A percentile compares a stretch with the other conserved stretches of the same genome.
These are phyloP conservation scores for Meyerozyma sp. DNA, from an alignment of 1,139 yeast genomes.

Conservation along the genomic window DNA sequence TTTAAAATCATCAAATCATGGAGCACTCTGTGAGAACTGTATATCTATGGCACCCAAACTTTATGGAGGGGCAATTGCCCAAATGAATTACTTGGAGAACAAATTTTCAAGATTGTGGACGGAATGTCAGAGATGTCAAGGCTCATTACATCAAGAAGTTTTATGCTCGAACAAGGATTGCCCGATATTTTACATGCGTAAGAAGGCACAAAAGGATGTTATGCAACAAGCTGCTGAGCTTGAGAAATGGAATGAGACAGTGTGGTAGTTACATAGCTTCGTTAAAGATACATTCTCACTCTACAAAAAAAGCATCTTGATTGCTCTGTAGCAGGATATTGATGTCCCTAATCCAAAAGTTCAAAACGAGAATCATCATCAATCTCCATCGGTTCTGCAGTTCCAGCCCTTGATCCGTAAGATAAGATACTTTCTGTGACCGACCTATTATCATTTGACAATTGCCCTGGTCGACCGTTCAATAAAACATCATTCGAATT, in stretches of 20 bases:
- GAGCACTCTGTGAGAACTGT: constrained; percentile 83
- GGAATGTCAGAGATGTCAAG: constrained; percentile 97
- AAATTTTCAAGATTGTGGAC: constrained; percentile 93
- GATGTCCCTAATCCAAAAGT: constrained; percentile 6
- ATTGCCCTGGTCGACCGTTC: constrained; percentile 28
- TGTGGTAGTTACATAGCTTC: constrained; percentile 34
- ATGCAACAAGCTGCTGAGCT: constrained; percentile 64
- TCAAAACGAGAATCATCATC: constrained; percentile 12
- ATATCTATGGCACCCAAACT: constrained; percentile 66
- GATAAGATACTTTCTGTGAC: constrained; percentile 28
- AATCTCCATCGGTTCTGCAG: constrained; percentile 11
- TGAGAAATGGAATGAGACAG: constrained; percentile 63
- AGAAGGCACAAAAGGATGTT: constrained; percentile 87
- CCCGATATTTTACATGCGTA: constrained; percentile 96
- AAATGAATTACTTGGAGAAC: constrained; percentile 73
- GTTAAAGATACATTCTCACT: neutral
- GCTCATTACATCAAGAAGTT: constrained; percentile 92
- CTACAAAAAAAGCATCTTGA: neutral
- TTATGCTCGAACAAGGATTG: constrained; percentile 94
- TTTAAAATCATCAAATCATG: constrained; percentile 56
- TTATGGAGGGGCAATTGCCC: constrained; percentile 73
- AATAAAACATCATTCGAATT: constrained; percentile 21
- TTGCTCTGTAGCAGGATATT: neutral
- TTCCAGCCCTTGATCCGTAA: constrained; percentile 6
- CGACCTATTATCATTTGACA: constrained; percentile 24